Base-by-base conservation (phyloP, 345 rosid genomes). In the Syzygium jambos region DNA sequence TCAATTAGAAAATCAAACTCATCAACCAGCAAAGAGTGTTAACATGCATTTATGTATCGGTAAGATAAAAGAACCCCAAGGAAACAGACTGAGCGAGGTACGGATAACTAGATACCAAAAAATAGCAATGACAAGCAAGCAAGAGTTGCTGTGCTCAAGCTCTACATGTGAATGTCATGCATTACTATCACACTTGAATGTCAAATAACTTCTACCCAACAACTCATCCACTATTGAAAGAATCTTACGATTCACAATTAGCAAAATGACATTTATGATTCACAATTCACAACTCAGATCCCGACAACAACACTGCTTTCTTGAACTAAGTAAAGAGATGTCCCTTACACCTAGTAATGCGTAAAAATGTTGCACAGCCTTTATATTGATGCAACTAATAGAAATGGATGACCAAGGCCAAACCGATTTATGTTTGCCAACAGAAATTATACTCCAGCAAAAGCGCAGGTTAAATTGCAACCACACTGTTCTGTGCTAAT, bases 401-500 rank as follows among this genome's bases (percentile, higher is more conserved):
- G 23, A 68, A 68, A 34, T 34, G 46, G 38, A 17, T 17, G 25
- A 19, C 14, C 43, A 68, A 34, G 38, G 25, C 38, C 21, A 34
- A 68, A 68, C 46, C 15, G 49, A 2, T 68, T 68, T 11, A 68
- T 68, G 49, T 55, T 55, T 55, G 25, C 25, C 23, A 8, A 55
- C 4, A 21, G 57, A 55, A 21, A 55, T 53, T 55, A 21, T 55
- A 21, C 57, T 19, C 57, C 57, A 55, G 55, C 21, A 52, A 52
- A 52, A 52, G 55, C 55, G 16, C 55, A 16, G 6, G 55, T 52
- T 17, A 65, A 65, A 65, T 30, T 65, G 41, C 78, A 65, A 65
- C 41, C 41, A 65, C 22, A 16, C 6, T 93, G 65, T 98, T 97
- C 98, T 95, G 89, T 83, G 1, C 68, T 77, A 83, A 57, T 51